Conservation (phyloP, 345 rosid genomes). For the Acer campestre region DNA sequence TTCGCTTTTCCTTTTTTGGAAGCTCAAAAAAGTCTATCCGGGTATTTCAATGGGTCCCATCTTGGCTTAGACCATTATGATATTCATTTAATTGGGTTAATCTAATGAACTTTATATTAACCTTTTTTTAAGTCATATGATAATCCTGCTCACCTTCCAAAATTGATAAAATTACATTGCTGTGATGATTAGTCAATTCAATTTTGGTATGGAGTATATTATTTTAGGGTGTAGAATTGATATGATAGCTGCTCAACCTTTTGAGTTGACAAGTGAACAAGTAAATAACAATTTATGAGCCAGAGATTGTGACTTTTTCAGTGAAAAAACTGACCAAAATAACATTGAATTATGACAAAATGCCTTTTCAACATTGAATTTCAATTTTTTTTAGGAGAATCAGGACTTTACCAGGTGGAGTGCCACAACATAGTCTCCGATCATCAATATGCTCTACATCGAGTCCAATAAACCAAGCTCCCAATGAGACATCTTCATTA, state of each 20-base stretch:
- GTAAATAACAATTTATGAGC: neutral
- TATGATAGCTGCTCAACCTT: constrained; percentile 23
- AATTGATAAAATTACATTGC: constrained; percentile 10
- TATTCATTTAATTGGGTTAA: neutral
- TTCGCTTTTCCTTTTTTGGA: neutral
- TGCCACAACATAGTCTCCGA: constrained; percentile 94
- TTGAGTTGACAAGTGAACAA: constrained; percentile 28
- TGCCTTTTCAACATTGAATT: no score
- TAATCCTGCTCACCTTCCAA: constrained; percentile 19
- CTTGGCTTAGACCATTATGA: neutral
- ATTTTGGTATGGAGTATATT: constrained; percentile 26
- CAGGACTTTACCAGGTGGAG: constrained; percentile 82
- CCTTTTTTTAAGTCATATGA: neutral
- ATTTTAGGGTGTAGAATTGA: constrained; percentile 25
- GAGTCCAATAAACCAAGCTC: constrained; percentile 98
- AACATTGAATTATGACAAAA: neutral
- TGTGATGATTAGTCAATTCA: constrained; percentile 25
- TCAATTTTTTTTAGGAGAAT: no score
- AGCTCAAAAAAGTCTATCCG: neutral
- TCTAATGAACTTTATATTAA: neutral
- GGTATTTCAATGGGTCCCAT: neutral
- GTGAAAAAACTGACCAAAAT: neutral
- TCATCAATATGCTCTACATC: constrained; percentile 91
- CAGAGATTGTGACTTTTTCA: neutral
- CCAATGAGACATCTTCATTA: constrained; percentile 94